Evolutionary conservation across 306 rosid genomes (phyloP), one percentile per base, ranked within the genome.

Genomic region (Mucuna pruriens): DNA sequence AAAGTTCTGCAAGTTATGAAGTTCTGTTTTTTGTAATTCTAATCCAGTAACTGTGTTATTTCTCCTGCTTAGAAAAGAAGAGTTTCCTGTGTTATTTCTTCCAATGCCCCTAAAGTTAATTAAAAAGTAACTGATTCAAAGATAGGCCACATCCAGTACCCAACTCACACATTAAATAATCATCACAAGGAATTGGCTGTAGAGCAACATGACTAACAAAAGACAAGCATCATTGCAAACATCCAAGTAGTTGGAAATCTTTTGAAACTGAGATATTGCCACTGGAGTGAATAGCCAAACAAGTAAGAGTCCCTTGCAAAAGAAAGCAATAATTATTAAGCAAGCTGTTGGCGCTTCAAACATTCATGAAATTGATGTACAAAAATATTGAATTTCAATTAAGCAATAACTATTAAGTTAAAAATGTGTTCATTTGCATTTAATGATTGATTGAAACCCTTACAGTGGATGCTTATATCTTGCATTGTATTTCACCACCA

Each of bases 91-190:
- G 20, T 51, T 20, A n/a, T 51, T 23, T 66, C 82, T 54, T 36
- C 19, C 39, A n/a, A 22, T 49, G 39, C 65, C 52, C 5, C 16
- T 58, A 20, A 48, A 77, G 52, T 48, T 77, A 29, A 77, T 77
- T 10, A 31, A 33, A 20, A 79, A 55, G 8, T n/a, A 26, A 55
- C 62, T 31, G 38, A 8, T 70, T 72, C 16, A 44, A 42, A 42
- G 34, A 70, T 70, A 49, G 64, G 40, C 13, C 23, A 4, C 71
- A 70, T 69, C 38, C 62, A 16, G 19, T 58, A 67, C 10, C 23
- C 34, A 54, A 55, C 39, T 69, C 34, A 5, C 60, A 16, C 29
- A 26, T 42, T 19, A 19, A 44, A 64, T 36, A 57, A 57, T 55
- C 36, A 17, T 69, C 15, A 68, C 4, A 54, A 68, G 77, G 71